Conservation (phyloP, 2,329 filamentous ascomycete genomes). For the Aspergillus sp. region DNA sequence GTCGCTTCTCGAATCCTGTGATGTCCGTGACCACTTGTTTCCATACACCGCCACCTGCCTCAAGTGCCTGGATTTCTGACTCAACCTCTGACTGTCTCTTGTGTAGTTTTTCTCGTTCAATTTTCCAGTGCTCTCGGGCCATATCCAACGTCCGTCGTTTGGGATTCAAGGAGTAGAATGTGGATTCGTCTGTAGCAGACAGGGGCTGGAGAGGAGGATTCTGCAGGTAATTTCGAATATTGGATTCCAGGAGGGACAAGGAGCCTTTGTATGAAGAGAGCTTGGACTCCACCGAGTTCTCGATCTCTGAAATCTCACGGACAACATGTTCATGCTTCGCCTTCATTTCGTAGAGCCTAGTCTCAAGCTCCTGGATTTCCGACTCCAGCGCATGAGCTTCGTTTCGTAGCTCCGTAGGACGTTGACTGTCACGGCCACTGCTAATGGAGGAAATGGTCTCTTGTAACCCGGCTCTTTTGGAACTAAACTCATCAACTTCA, state of each 20-base stretch:
- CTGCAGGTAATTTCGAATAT: conserved; percentile 46
- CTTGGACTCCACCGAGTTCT: conserved; percentile 52
- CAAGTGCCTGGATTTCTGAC: conserved; percentile 48
- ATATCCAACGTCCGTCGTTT: conserved; percentile 53
- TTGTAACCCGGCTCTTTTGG: conserved; percentile 43
- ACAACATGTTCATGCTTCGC: conserved; percentile 46
- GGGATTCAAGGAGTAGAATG: conserved; percentile 46
- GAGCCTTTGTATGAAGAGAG: conserved; percentile 52
- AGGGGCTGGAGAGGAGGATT: conserved; percentile 38
- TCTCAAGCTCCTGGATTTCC: conserved; percentile 52
- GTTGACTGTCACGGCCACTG: conserved; percentile 37
- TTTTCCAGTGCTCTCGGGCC: conserved; percentile 50
- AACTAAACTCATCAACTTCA: conserved; percentile 45
- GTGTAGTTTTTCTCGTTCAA: conserved; percentile 40
- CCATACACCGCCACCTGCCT: conserved; percentile 53
- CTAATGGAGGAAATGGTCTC: conserved; percentile 45
- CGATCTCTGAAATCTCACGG: conserved; percentile 44
- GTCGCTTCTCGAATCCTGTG: conserved; percentile 41
- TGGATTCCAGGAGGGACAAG: conserved; percentile 47
- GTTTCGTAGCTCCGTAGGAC: conserved; percentile 38
- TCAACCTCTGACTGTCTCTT: conserved; percentile 41
- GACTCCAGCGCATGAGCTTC: conserved; percentile 46
- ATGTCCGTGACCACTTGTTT: conserved; percentile 46
- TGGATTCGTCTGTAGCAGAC: conserved; percentile 22
- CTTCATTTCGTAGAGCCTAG: conserved; percentile 48